A percentile compares a stretch with the other conserved stretches of the same genome.
phyloP scores from a whole-genome alignment of 2,329 filamentous ascomycete species.

The Claviceps fusiformis region DNA sequence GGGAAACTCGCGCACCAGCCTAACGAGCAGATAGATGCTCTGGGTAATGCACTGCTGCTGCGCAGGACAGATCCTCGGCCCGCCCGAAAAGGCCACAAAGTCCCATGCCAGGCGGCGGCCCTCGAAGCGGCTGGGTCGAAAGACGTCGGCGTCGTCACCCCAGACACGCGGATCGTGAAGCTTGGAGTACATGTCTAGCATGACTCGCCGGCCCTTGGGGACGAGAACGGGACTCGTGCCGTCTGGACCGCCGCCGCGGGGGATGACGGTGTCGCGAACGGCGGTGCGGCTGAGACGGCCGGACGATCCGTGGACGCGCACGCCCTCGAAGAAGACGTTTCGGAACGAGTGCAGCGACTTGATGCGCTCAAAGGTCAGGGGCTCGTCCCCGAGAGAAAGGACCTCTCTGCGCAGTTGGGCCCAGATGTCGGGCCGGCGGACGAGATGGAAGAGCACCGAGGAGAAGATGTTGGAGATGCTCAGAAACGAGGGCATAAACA shows the following conservation, averaged over 20 bases:
- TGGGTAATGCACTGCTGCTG: conserved; percentile 2
- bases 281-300: conserved; percentile 2
- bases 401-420: neutral
- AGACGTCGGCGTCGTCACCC: neutral
- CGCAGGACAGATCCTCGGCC: conserved; percentile 3
- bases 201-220: neutral
- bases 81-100: conserved; percentile 4
- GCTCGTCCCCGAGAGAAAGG: neutral
- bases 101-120: neutral
- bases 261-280: conserved; percentile 4
- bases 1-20: neutral
- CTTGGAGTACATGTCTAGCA: conserved; percentile 1
- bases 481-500: conserved; percentile 1
- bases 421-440: neutral
- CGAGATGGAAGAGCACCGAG: neutral
- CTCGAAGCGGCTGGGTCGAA: conserved; percentile 2
- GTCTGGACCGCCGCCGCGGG: conserved; percentile 1
- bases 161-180: neutral
- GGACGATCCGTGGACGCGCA: conserved; percentile 2
- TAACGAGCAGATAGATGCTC: neutral
- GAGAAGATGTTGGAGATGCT: conserved; percentile 2
- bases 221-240: conserved; percentile 1
- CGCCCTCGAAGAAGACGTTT: neutral
- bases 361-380: neutral
- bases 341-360: conserved; percentile 1